A percentile compares a stretch with the other conserved stretches of the same genome.
Evolutionary conservation across 2,329 filamentous ascomycete species (phyloP).

Genomic region (Zymoseptoria ardabiliae): DNA sequence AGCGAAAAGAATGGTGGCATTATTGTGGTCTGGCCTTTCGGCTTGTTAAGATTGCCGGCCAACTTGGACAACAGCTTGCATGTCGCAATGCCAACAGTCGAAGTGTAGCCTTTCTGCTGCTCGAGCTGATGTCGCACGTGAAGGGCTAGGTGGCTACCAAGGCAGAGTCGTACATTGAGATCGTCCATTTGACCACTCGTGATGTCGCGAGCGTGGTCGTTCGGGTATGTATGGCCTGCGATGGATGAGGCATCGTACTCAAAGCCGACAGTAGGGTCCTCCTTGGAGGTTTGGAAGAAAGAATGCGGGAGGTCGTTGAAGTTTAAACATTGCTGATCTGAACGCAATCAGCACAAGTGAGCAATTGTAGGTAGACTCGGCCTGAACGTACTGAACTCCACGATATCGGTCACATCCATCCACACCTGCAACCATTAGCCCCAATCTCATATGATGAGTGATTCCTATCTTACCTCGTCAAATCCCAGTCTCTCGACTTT

Average conservation of each 20-base stretch:
- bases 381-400: constrained; percentile 61
- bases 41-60: constrained; percentile 76
- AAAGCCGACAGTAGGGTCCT: constrained; percentile 75
- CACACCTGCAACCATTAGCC: constrained; percentile 43
- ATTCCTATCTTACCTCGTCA: constrained; percentile 59
- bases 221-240: constrained; percentile 56
- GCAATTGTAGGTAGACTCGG: neutral
- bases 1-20: constrained; percentile 47
- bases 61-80: constrained; percentile 84
- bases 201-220: constrained; percentile 8
- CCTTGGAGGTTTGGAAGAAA: constrained; percentile 69
- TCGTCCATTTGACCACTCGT: constrained; percentile 10
- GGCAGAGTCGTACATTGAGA: constrained; percentile 51
- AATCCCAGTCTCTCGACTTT: constrained; percentile 79
- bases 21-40: constrained; percentile 77
- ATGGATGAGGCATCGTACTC: constrained; percentile 62
- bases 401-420: constrained; percentile 76
- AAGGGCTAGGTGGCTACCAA: constrained; percentile 75
- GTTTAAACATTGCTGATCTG: constrained; percentile 56
- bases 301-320: constrained; percentile 55
- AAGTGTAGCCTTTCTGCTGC: constrained; percentile 72
- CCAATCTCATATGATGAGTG: neutral
- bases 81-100: constrained; percentile 79
- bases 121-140: constrained; percentile 68
- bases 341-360: neutral